Evolutionary conservation across 805 yeast species (phyloP).

Genomic region (Scheffersomyces stipitis): DNA sequence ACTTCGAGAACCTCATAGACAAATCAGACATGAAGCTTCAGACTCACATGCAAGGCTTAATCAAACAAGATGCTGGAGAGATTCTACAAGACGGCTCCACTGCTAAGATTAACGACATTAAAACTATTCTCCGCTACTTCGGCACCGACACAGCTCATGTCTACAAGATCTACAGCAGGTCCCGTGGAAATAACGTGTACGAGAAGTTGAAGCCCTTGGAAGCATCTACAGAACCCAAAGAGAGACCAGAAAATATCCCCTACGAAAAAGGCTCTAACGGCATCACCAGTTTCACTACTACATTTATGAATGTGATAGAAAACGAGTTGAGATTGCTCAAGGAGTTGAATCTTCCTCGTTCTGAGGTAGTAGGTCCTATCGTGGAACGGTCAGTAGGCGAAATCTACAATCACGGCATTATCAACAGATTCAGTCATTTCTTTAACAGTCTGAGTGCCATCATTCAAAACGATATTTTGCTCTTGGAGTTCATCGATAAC

Average conservation of each 20-base stretch:
- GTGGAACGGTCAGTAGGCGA: conserved; percentile 9
- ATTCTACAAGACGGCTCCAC: conserved; percentile 44
- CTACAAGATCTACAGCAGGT: conserved; percentile 14
- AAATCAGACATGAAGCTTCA: conserved; percentile 58
- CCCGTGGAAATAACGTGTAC: conserved; percentile 30
- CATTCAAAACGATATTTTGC: conserved; percentile 24
- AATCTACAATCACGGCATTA: conserved; percentile 10
- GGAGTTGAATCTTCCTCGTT: conserved; percentile 18
- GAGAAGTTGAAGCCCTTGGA: conserved; percentile 47
- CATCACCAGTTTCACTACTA: conserved; percentile 52
- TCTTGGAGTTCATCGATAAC: conserved; percentile 48
- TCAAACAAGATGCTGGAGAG: conserved; percentile 23
- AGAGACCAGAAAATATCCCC: conserved; percentile 35
- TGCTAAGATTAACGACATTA: conserved; percentile 12
- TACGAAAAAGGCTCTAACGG: conserved; percentile 66
- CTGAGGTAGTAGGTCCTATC: conserved; percentile 8
- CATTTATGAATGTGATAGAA: conserved; percentile 47
- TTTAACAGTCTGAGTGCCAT: conserved; percentile 13
- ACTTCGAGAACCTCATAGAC: conserved; percentile 54
- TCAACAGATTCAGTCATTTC: conserved; percentile 11
- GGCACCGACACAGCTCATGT: conserved; percentile 7
- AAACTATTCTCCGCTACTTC: conserved; percentile 10
- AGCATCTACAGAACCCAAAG: conserved; percentile 44
- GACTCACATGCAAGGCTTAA: conserved; percentile 40
- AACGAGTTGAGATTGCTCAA: conserved; percentile 49